Evolutionary conservation across 345 rosid species (phyloP).

Genomic region (Citrus medica): DNA sequence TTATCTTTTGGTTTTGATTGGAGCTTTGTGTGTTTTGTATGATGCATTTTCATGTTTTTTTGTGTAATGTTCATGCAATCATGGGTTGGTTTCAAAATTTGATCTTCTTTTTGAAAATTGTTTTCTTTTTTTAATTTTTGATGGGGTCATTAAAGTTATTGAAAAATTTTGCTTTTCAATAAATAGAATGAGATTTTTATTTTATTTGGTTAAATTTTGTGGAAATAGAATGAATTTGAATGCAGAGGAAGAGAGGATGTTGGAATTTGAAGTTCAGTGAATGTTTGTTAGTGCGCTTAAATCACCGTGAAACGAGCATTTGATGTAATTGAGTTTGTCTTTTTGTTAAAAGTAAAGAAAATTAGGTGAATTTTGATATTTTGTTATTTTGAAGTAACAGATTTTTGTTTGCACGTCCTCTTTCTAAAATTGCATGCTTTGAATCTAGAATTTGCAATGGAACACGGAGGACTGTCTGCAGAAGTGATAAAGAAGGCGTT

Average conservation of each 20-base stretch:
- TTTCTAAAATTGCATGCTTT: neutral
- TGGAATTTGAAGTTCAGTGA: neutral
- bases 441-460: conserved; percentile 62
- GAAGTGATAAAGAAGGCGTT: conserved; percentile 88
- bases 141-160: neutral
- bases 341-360: neutral
- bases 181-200: too few species aligned
- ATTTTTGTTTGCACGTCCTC: neutral
- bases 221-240: neutral
- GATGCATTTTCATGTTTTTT: neutral
- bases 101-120: neutral
- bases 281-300: neutral
- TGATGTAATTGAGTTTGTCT: neutral
- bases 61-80: neutral
- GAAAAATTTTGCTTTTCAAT: neutral
- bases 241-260: neutral
- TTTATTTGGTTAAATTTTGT: too few species aligned
- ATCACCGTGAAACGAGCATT: neutral
- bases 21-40: neutral
- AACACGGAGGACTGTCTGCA: conserved; percentile 79
- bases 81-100: neutral
- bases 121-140: neutral
- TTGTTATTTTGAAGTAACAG: neutral
- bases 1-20: neutral
- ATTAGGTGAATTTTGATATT: neutral